phyloP scores from a whole-genome alignment of 2,329 filamentous ascomycete genomes.

The Arthrobotrys iridis region DNA sequence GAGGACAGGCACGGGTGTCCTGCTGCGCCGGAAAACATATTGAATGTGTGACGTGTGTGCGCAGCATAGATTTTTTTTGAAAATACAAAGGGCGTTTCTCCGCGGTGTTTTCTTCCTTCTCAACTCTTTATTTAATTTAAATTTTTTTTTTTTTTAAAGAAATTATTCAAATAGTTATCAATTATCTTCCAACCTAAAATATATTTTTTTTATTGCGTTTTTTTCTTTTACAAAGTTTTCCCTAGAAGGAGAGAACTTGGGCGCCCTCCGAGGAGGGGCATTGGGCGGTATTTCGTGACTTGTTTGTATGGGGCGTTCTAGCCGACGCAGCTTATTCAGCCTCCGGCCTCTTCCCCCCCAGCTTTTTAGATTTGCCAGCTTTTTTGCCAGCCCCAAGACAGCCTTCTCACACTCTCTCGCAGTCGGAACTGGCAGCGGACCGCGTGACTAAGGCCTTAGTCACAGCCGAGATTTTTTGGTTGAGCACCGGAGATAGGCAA shows the following conservation, averaged over 20 bases:
- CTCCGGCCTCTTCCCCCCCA: constrained; percentile 9
- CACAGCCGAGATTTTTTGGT: constrained; percentile 27
- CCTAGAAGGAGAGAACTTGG: constrained; percentile 3
- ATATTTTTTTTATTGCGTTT: background rate
- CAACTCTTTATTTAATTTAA: background rate
- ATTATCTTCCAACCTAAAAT: background rate
- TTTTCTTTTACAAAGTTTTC: constrained; percentile 7
- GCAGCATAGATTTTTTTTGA: constrained; percentile 37
- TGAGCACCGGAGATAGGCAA: constrained; percentile 25
- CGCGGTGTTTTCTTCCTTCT: background rate
- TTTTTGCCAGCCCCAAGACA: background rate
- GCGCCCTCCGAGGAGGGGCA: constrained; percentile 21
- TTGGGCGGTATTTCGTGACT: constrained; percentile 45
- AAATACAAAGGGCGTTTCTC: constrained; percentile 20
- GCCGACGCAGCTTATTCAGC: constrained; percentile 50
- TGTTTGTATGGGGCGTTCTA: constrained; percentile 42
- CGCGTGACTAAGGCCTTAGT: constrained; percentile 51
- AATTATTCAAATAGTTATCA: constrained; percentile 5
- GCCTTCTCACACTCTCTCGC: constrained; percentile 27
- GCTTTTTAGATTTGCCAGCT: background rate
- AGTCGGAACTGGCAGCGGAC: constrained; percentile 44
- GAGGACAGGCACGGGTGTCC: constrained; percentile 5
- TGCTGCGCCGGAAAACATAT: constrained; percentile 27
- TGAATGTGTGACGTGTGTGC: constrained; percentile 24
- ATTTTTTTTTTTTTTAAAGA: constrained; percentile 12